These are phyloP conservation scores for Triticum monococcum DNA, from an alignment of 176 grass and related monocot genomes.

Conservation along the genomic window DNA sequence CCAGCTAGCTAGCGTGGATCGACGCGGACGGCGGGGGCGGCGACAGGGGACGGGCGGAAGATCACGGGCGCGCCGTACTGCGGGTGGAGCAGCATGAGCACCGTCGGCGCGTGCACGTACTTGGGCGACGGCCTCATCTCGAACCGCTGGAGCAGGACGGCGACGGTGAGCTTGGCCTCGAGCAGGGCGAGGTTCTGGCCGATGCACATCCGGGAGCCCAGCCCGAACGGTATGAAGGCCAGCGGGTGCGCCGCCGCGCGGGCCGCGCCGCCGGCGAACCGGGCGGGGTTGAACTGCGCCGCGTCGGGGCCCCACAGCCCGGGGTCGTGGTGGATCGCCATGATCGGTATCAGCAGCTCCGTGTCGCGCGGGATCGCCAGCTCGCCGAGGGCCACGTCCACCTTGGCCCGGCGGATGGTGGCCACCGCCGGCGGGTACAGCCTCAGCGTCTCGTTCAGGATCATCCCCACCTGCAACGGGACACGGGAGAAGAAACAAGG, in stretches of 20 bases:
- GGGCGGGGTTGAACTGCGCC: constrained; percentile 43
- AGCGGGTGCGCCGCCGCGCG: constrained; percentile 50
- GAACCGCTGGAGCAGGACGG: constrained; percentile 66
- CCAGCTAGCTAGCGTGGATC: background rate
- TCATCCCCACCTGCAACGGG: constrained; percentile 62
- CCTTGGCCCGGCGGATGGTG: constrained; percentile 61
- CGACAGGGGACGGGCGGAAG: constrained; percentile 48
- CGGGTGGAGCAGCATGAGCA: constrained; percentile 87
- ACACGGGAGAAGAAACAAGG: constrained; percentile 17
- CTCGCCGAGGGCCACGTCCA: constrained; percentile 50
- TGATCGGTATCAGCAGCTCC: constrained; percentile 81
- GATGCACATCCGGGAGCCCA: constrained; percentile 72
- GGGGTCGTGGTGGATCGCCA: constrained; percentile 76
- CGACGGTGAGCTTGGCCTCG: constrained; percentile 72
- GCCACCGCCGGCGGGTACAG: constrained; percentile 88
- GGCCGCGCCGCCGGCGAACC: constrained; percentile 51
- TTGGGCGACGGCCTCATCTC: constrained; percentile 44
- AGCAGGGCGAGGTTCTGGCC: constrained; percentile 78
- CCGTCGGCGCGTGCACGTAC: constrained; percentile 81
- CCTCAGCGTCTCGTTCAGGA: constrained; percentile 73
- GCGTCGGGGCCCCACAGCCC: constrained; percentile 61
- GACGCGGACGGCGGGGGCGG: background rate
- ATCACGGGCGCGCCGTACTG: constrained; percentile 81
- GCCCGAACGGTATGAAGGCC: constrained; percentile 78
- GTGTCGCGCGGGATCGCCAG: constrained; percentile 45